Evolutionary conservation across 2,329 filamentous ascomycete genomes (phyloP), one percentile per base, ranked within the genome.

Genomic region (Cladosporium phlei): DNA sequence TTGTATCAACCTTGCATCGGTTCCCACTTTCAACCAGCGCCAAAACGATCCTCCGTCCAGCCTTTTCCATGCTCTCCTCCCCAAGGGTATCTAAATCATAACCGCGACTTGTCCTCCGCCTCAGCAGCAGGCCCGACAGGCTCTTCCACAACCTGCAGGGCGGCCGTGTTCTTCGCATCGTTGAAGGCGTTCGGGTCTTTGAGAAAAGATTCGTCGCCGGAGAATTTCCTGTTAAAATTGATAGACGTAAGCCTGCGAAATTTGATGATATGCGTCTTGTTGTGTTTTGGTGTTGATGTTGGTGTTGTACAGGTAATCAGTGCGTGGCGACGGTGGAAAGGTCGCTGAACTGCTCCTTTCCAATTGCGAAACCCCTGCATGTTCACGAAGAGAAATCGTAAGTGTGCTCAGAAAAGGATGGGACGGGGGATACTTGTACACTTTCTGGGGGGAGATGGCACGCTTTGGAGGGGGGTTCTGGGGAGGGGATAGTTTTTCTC

Each of bases 191-290:
- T 66, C 12, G 65, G 64, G 45, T 67, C 59, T 17, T 57, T 50
- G 17, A 73, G 54, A 63, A 81, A 81, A 16, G 71, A 70, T 60
- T 82, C 78, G 56, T 82, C 78, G 33, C 77, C 77, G 1, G 73
- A 71, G 54, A 82, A 81, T 30, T 66, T 66, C 72, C 72, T 75
- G 52, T 57, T 46, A 28, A 17, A 29, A 25, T 20, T 10, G 6
- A n/a, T 27, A 47, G 42, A n/a, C 32, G 40, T 25, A 34, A 47
- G 47, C 27, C 28, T 45, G 47, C 43, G 28, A 27, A 42, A 35
- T n/a, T n/a, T n/a, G n/a, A n/a, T n/a, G n/a, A n/a, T 47, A 33
- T 25, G 21, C 12, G 7, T 17, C 28, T n/a, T n/a, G n/a, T n/a
- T n/a, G n/a, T n/a, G 28, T 39, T 28, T 38, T 19, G 34, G 21